phyloP scores from a whole-genome alignment of 1,284 basidiomycete species.

The Coniferiporia weirii region DNA sequence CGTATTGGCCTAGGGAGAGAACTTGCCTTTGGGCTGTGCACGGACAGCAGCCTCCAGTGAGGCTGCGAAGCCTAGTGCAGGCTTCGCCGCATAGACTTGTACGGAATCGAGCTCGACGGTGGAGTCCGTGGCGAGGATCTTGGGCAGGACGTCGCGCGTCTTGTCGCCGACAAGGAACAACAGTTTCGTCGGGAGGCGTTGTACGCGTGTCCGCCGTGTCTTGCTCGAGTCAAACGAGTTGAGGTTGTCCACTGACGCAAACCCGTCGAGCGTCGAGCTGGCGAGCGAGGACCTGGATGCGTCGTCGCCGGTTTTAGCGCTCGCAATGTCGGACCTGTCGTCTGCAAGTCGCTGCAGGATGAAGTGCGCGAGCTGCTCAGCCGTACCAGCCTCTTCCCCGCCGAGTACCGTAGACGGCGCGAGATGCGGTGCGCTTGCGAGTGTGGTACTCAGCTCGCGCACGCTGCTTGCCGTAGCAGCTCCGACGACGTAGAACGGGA shows the following conservation, averaged over 20 bases:
- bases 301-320: not conserved
- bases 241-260: not conserved
- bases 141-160: conserved; percentile 63
- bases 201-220: not conserved
- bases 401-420: conserved; percentile 45
- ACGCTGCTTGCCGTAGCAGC: conserved; percentile 50
- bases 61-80: conserved; percentile 45
- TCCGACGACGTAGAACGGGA: conserved; percentile 76
- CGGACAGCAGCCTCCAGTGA: conserved; percentile 37
- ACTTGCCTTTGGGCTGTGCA: conserved; percentile 27
- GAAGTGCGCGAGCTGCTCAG: conserved; percentile 58
- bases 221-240: not conserved
- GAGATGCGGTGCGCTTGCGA: conserved; percentile 27
- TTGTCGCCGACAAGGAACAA: conserved; percentile 80
- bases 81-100: conserved; percentile 64
- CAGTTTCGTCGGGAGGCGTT: conserved; percentile 29
- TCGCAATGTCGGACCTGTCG: not conserved
- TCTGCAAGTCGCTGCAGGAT: conserved; percentile 35
- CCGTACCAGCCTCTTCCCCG: conserved; percentile 53
- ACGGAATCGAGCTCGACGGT: conserved; percentile 43
- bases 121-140: conserved; percentile 38
- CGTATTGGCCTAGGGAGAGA: not conserved
- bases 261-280: not conserved
- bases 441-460: conserved; percentile 31
- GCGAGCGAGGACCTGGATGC: not conserved